phyloP scores from a whole-genome alignment of 169 alveolate genomes.

The Cryptosporidium canis region DNA sequence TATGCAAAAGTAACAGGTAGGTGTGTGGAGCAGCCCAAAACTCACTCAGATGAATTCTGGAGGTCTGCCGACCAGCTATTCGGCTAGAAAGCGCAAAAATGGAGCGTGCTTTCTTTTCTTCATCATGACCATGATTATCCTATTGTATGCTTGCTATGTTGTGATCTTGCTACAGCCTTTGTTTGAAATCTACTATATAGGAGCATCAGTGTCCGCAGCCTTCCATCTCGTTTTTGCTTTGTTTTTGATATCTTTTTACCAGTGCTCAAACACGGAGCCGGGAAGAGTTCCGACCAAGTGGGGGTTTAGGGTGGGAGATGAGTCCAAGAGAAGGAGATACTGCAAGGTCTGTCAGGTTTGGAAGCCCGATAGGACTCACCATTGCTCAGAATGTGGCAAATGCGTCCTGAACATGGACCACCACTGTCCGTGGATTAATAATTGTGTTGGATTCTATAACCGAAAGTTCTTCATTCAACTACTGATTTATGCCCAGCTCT shows the following conservation, averaged over 20 bases:
- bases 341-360: conserved; percentile 96
- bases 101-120: conserved; percentile 65
- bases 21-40: neutral
- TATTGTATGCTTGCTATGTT: conserved; percentile 36
- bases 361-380: conserved; percentile 98
- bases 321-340: conserved; percentile 93
- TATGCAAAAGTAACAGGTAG: neutral
- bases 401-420: conserved; percentile 98
- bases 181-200: conserved; percentile 56
- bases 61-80: conserved; percentile 41
- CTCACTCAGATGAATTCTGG: conserved; percentile 34
- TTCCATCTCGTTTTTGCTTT: conserved; percentile 57
- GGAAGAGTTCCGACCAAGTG: conserved; percentile 94
- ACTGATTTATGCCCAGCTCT: conserved; percentile 86
- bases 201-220: conserved; percentile 41
- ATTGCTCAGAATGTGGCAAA: conserved; percentile 95
- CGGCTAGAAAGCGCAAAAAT: conserved; percentile 46
- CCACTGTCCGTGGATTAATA: conserved; percentile 99
- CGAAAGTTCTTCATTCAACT: conserved; percentile 93
- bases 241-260: conserved; percentile 53
- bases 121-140: conserved; percentile 30
- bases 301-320: conserved; percentile 98
- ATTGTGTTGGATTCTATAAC: conserved; percentile 97
- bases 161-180: conserved; percentile 41
- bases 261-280: conserved; percentile 93